phyloP scores from a whole-genome alignment of 495 filamentous ascomycete genomes.

The Penicilliopsis zonata region DNA sequence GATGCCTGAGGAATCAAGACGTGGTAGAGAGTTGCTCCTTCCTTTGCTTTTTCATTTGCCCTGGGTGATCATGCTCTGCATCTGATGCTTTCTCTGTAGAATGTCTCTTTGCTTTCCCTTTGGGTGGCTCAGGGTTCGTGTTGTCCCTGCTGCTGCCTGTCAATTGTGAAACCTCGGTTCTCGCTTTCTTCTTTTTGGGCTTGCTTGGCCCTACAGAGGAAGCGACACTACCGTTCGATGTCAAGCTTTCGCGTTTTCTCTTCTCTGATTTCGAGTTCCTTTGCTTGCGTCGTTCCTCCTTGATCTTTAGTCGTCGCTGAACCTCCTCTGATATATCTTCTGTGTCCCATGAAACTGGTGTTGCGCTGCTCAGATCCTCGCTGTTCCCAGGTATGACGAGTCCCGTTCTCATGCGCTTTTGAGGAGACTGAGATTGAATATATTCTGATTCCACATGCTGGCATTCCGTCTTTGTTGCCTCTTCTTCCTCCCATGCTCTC shows the following conservation, averaged over 20 bases:
- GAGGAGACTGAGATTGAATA: background rate
- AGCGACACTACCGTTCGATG: conserved; percentile 19
- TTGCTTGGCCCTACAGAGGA: conserved; percentile 4
- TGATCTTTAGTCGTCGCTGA: conserved; percentile 25
- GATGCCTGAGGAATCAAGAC: too few relatives aligned
- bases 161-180: background rate
- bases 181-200: conserved; percentile 15
- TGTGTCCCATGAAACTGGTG: conserved; percentile 21
- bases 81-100: background rate
- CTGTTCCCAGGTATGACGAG: conserved; percentile 6
- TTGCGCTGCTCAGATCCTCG: conserved; percentile 9
- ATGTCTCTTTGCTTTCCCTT: background rate
- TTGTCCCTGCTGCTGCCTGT: background rate
- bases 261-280: conserved; percentile 21
- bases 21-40: background rate
- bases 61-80: background rate
- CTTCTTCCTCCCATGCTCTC: conserved; percentile 4
- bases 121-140: background rate
- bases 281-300: conserved; percentile 22
- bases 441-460: conserved; percentile 2
- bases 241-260: conserved; percentile 24
- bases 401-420: conserved; percentile 15
- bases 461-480: background rate
- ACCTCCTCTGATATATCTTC: conserved; percentile 37
- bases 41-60: background rate